phyloP scores from a whole-genome alignment of 805 yeast species.

The Brettanomyces anomalus region DNA sequence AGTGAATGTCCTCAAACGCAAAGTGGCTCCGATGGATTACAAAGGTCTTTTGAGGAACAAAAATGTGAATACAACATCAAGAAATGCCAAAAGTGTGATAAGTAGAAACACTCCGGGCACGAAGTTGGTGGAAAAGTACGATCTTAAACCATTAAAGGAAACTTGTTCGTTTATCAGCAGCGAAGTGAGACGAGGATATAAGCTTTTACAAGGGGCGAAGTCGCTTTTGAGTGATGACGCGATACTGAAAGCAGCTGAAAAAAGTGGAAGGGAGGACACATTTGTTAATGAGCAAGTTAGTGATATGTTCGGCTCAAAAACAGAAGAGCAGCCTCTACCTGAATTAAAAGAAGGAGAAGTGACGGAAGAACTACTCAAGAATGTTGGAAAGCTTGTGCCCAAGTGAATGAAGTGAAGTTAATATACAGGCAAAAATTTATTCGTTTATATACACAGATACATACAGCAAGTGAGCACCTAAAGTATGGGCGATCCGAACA shows the following conservation, averaged over 20 bases:
- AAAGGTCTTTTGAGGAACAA: background rate
- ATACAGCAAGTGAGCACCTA: too few relatives aligned
- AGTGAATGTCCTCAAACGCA: slow-evolving; percentile 12
- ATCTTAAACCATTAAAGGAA: slow-evolving; percentile 19
- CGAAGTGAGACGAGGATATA: slow-evolving; percentile 16
- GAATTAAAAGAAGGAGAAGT: background rate
- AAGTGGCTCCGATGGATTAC: slow-evolving; percentile 9
- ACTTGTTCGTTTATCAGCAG: slow-evolving; percentile 18
- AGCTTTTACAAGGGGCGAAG: slow-evolving; percentile 9
- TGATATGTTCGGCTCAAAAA: background rate
- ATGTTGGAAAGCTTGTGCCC: background rate
- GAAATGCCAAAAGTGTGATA: background rate
- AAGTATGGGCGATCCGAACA: too few relatives aligned
- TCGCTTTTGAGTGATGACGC: slow-evolving; percentile 6
- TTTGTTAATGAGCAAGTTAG: background rate
- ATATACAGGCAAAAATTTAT: too few relatives aligned
- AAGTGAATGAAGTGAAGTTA: too few relatives aligned
- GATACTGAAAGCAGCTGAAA: slow-evolving; percentile 2
- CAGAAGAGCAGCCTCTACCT: too few relatives aligned
- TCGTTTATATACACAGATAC: too few relatives aligned
- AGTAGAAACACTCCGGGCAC: background rate
- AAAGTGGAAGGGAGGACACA: background rate
- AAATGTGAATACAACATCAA: background rate
- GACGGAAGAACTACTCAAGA: background rate
- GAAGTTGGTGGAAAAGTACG: slow-evolving; percentile 6